Base-by-base conservation (phyloP, 2,329 filamentous ascomycete species). In the Diaporthe ampelina region DNA sequence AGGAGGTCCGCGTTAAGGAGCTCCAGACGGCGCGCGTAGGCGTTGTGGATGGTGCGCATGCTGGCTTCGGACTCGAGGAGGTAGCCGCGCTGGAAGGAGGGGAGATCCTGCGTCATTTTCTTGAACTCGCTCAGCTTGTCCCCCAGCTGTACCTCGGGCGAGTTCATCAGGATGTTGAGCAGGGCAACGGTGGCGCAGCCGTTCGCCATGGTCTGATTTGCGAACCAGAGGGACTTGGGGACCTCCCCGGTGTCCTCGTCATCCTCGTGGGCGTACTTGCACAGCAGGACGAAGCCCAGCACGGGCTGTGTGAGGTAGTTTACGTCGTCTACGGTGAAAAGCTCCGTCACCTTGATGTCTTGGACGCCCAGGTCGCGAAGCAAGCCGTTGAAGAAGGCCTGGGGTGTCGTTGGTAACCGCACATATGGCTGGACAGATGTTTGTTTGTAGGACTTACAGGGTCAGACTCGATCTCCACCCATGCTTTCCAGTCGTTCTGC, bases 141-240 rank as follows among this genome's bases (percentile, higher is more conserved):
- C 5, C 95, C 95, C 8, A 98, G 88, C 15, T 91, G 84, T 4
- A 95, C 83, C 0, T 86, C 86, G 0, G 90, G 85, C 32, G 92
- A 88, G 80, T 98, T 98, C 90, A 98, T 97, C 80, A 98, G 86
- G 75, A 98, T 97, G 79, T 98, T 98, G 78, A 98, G 89, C 77
- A 98, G 87, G 4, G 97, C 95, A 59, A 98, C 91, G n/a, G 94
- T 97, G 26, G 95, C 97, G 83, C 97, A 99, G 35, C 95, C 93
- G 82, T 97, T 97, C 72, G 90, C 88, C 0, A 91, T 93, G 0
- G 94, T 95, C 92, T 96, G 96, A 79, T 98, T 98, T 37, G 95
- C 95, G 82, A 98, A 98, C 96, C 97, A 99, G 24, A 98, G 86
- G 40, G 91, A 85, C 4, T 90, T 85, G 58, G 84, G 86, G 76